These are phyloP conservation scores for Erythrophleum ivorense DNA, from an alignment of 331 rosid genomes.

Conservation along the genomic window DNA sequence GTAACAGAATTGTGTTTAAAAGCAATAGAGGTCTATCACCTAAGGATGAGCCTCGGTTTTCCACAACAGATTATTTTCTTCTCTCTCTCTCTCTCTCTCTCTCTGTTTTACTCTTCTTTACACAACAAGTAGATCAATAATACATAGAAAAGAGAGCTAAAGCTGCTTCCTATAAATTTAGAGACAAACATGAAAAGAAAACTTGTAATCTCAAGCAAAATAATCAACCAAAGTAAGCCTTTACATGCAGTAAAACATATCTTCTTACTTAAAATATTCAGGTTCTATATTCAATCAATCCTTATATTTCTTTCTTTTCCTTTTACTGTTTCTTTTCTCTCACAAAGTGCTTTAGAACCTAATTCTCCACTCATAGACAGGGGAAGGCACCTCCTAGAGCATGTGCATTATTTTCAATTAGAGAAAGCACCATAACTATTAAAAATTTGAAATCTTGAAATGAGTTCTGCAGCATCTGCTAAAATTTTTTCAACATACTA, in stretches of 20 bases:
- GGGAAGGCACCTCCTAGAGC: too few species aligned
- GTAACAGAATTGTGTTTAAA: too few species aligned
- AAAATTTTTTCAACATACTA: neutral
- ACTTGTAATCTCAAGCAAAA: neutral
- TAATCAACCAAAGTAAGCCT: neutral
- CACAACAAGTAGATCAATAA: neutral
- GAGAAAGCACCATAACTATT: too few species aligned
- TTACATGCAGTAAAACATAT: neutral
- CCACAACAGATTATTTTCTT: too few species aligned
- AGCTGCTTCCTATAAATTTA: neutral
- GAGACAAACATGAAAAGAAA: neutral
- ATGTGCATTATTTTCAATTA: too few species aligned
- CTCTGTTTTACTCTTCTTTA: neutral
- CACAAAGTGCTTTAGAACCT: too few species aligned
- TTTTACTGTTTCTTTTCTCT: neutral
- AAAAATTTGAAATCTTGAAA: too few species aligned
- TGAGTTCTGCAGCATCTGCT: neutral
- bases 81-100: too few species aligned
- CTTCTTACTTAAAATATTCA: neutral
- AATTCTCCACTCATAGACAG: too few species aligned
- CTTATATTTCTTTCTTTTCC: neutral
- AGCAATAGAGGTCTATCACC: too few species aligned
- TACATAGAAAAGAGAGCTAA: neutral
- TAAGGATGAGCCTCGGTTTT: too few species aligned
- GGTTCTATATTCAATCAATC: neutral